phyloP scores from a whole-genome alignment of 208 protist genomes.

The Acanthamoeba castellanii region DNA sequence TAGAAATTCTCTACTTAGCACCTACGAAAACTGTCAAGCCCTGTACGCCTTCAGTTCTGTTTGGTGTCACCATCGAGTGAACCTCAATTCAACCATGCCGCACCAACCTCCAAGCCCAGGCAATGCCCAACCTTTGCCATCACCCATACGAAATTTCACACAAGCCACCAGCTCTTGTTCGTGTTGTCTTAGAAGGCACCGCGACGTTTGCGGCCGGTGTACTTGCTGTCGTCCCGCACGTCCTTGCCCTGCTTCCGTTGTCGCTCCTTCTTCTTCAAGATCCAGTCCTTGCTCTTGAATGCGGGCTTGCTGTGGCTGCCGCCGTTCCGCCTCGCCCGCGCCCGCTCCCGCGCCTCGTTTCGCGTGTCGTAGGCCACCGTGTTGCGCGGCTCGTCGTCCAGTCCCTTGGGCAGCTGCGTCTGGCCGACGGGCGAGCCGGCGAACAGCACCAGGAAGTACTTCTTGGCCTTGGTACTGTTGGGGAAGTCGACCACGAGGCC shows the following conservation, averaged over 20 bases:
- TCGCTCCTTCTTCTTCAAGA: slow-evolving; percentile 96
- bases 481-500: slow-evolving; percentile 99
- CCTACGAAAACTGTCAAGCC: no score
- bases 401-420: slow-evolving; percentile 29
- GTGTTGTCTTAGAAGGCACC: slow-evolving; percentile 89
- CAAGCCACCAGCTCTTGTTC: no score
- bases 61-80: no score
- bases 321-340: neutral
- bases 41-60: no score
- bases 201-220: slow-evolving; percentile 95
- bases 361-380: slow-evolving; percentile 30
- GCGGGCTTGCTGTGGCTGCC: neutral
- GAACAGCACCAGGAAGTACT: slow-evolving; percentile 89
- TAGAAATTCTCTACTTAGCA: no score
- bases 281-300: slow-evolving; percentile 95
- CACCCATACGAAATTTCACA: no score
- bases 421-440: slow-evolving; percentile 23
- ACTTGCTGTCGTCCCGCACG: slow-evolving; percentile 95
- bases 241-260: slow-evolving; percentile 94
- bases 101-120: no score
- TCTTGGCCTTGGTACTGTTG: slow-evolving; percentile 97
- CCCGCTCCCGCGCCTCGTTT: slow-evolving; percentile 8
- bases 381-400: slow-evolving; percentile 2
- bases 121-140: no score
- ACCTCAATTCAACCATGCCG: no score